Evolutionary conservation across 202 grass and related monocot species (phyloP), one percentile per base, ranked within the genome.

Genomic region (Panicum virgatum): DNA sequence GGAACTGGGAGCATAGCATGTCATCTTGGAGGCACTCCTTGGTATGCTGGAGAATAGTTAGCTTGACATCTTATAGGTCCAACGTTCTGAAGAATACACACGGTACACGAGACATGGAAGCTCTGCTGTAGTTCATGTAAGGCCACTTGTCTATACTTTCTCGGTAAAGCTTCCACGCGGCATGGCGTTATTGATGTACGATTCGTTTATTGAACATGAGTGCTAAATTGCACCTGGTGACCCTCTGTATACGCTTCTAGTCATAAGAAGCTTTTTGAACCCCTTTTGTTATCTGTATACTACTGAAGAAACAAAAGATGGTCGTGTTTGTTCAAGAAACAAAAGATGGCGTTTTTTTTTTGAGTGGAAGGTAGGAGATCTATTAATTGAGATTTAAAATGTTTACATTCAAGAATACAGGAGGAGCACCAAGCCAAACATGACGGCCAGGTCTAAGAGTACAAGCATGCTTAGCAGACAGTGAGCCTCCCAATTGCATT

Each of bases 41-140:
- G 87, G 3, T 56, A 69, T 59, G 58, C 78, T 73, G 80, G 12
- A 74, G 67, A 75, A 72, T 45, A 23, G n/a, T 23, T 73, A 25
- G 73, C 72, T 56, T 72, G 75, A 68, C 83, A 78, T 73, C 32
- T 22, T 73, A 86, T 57, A 68, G 83, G 59, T 82, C 66, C 39
- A 34, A 54, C 30, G 46, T 43, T 59, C 43, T 68, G 73, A 75
- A 62, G 72, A 13, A 76, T 8, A 29, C 4, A 32, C 63, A 14
- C 1, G 48, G 19, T 43, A 83, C 73, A 53, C 11, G 9, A 20
- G 22, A 22, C 60, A 44, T 63, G 79, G 69, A 69, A 60, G 52
- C 23, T 36, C 1, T 69, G 66, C n/a, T 52, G 47, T 82, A 26
- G 19, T 59, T 78, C 13, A 43, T 73, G 59, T 43, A 77, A 66